phyloP scores from a whole-genome alignment of 73 alveolate species.

The Symbiodinium pilosum region DNA sequence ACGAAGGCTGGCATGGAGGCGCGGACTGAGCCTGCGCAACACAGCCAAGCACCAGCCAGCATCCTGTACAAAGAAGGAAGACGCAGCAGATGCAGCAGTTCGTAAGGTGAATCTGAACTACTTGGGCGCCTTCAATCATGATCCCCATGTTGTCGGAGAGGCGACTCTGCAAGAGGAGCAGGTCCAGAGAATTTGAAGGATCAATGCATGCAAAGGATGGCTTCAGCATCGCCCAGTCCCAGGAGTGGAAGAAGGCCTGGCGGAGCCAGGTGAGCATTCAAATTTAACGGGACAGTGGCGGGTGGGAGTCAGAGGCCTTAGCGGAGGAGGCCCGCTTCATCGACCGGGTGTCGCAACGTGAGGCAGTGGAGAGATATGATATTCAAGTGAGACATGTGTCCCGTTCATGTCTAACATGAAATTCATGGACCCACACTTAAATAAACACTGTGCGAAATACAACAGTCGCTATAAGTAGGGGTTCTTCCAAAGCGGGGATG shows the following conservation, averaged over 20 bases:
- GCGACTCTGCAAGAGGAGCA: background rate
- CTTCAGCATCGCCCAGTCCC: slow-evolving; percentile 55
- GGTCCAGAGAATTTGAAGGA: background rate
- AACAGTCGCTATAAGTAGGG: too few relatives aligned
- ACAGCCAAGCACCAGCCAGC: background rate
- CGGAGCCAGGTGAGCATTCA: too few relatives aligned
- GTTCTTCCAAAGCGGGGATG: too few relatives aligned
- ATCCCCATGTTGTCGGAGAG: slow-evolving; percentile 74
- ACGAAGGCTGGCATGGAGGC: slow-evolving; percentile 55
- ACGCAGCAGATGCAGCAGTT: background rate
- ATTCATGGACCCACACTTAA: background rate
- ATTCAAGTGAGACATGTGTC: background rate
- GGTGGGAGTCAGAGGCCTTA: background rate
- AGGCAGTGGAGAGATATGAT: background rate
- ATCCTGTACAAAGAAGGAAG: background rate
- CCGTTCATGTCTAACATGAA: background rate
- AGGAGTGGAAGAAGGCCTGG: slow-evolving; percentile 52
- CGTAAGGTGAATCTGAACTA: slow-evolving; percentile 46
- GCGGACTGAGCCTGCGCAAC: too few relatives aligned
- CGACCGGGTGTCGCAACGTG: slow-evolving; percentile 36
- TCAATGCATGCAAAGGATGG: background rate
- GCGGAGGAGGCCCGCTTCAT: slow-evolving; percentile 50
- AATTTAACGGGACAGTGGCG: background rate
- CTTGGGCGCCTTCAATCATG: slow-evolving; percentile 35
- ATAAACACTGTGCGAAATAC: too few relatives aligned